A percentile compares a stretch with the other conserved stretches of the same genome.
phyloP scores from a whole-genome alignment of 306 rosid genomes.

The Hippophae rhamnoides region DNA sequence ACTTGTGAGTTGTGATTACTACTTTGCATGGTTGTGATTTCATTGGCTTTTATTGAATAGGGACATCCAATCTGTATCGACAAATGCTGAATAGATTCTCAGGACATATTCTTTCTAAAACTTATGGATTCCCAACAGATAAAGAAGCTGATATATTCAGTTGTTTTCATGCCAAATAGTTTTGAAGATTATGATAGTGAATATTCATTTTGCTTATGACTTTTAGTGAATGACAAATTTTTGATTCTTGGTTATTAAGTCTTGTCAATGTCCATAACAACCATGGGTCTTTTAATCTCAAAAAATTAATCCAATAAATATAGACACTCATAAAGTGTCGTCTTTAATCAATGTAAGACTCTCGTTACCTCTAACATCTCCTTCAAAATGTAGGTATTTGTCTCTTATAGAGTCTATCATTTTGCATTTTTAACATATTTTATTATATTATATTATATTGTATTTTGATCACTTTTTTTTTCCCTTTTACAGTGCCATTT shows the following conservation, averaged over 20 bases:
- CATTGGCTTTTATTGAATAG: not conserved
- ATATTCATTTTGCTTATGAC: not conserved
- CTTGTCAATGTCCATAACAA: not conserved
- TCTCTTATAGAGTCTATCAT: too few species aligned
- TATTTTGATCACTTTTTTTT: too few species aligned
- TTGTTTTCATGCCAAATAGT: not conserved
- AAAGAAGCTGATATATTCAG: not conserved
- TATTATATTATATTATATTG: too few species aligned
- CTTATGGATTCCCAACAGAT: not conserved
- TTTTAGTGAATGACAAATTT: not conserved
- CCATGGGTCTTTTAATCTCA: too few species aligned
- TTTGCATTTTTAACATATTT: too few species aligned
- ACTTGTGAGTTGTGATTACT: not conserved
- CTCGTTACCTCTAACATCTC: too few species aligned
- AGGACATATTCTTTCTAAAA: slow-evolving; percentile 13
- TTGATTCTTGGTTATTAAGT: not conserved
- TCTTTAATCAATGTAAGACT: too few species aligned
- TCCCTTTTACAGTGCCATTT: too few species aligned
- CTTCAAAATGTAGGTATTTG: too few species aligned
- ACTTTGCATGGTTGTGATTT: not conserved
- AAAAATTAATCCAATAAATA: too few species aligned
- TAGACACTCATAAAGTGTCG: too few species aligned
- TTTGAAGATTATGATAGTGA: not conserved
- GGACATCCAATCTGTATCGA: not conserved
- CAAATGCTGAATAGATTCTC: slow-evolving; percentile 4